phyloP scores from a whole-genome alignment of 257 asterid species.

The Penstemon eatonii region DNA sequence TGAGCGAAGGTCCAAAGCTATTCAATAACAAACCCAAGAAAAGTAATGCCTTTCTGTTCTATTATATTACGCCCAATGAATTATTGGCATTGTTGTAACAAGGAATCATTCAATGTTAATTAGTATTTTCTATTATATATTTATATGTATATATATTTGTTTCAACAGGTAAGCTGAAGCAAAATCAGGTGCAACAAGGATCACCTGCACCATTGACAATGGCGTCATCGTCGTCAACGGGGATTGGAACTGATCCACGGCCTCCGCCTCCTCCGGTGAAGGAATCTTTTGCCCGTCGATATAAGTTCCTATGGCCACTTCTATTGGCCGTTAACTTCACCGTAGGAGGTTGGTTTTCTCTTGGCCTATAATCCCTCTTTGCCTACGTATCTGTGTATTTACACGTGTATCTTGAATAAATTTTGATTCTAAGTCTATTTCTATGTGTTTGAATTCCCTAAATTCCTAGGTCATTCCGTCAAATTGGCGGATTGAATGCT shows the following conservation, averaged over 20 bases:
- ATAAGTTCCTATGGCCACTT: conserved; percentile 68
- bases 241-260: not conserved
- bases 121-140: not conserved
- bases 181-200: conserved; percentile 25
- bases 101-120: not conserved
- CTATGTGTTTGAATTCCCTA: no score
- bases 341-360: conserved; percentile 56
- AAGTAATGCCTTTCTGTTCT: conserved; percentile 32
- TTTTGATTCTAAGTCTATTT: not conserved
- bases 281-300: conserved; percentile 67
- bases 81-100: not conserved
- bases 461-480: no score
- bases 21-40: conserved; percentile 64
- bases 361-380: not conserved
- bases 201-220: conserved; percentile 38
- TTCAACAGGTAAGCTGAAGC: conserved; percentile 61
- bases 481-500: no score
- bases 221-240: conserved; percentile 35
- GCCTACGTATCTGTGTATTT: not conserved
- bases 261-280: conserved; percentile 40
- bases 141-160: not conserved
- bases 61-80: not conserved
- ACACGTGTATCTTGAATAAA: not conserved
- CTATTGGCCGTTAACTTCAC: conserved; percentile 70
- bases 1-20: conserved; percentile 64